Evolutionary conservation across 371 early-diverging fungal genomes (phyloP).

Genomic region (Circinella minor): DNA sequence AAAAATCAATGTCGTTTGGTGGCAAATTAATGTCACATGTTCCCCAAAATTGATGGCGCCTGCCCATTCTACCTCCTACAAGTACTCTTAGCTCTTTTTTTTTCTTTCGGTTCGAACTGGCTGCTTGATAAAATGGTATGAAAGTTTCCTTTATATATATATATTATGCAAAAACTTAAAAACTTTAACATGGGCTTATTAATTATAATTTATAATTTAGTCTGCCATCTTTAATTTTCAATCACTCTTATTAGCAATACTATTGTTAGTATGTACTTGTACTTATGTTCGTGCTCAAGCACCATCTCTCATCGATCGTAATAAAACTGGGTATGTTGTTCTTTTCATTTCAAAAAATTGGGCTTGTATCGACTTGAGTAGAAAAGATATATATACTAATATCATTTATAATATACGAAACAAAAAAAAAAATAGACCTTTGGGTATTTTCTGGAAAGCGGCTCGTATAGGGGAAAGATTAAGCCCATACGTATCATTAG

Average conservation of each 20-base stretch:
- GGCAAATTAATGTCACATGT: no score
- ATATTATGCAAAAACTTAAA: not conserved
- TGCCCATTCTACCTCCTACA: not conserved
- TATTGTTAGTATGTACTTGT: slow-evolving; percentile 80
- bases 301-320: slow-evolving; percentile 72
- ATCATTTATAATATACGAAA: not conserved
- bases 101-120: not conserved
- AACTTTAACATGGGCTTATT: no score
- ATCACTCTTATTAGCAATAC: slow-evolving; percentile 72
- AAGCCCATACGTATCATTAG: slow-evolving; percentile 86
- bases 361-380: no score
- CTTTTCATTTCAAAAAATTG: not conserved
- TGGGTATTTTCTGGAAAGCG: slow-evolving; percentile 91
- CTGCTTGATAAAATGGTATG: not conserved
- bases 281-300: slow-evolving; percentile 77
- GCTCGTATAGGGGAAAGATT: slow-evolving; percentile 91
- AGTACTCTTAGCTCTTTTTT: no score
- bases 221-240: slow-evolving; percentile 85
- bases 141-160: not conserved
- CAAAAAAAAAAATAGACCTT: slow-evolving; percentile 50
- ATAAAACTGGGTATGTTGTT: slow-evolving; percentile 63
- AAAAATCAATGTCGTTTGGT: no score
- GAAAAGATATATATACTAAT: not conserved
- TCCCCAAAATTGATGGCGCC: not conserved
- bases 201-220: slow-evolving; percentile 31